Evolutionary conservation across 305 asterid species (phyloP), one percentile per base, ranked within the genome.

Genomic region (Coffea humblotiana): DNA sequence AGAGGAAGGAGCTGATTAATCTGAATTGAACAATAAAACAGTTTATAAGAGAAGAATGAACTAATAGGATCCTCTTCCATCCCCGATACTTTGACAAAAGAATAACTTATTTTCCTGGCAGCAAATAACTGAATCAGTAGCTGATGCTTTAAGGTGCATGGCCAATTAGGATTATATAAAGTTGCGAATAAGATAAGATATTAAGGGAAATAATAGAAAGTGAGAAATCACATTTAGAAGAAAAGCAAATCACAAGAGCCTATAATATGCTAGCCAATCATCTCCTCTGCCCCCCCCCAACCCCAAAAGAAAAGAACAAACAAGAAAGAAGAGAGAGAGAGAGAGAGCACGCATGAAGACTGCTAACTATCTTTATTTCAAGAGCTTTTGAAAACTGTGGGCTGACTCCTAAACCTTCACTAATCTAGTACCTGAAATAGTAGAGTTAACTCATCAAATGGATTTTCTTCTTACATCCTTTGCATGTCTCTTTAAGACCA

Each of bases 1-100:
- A 89, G 89, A 75, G 99, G 99, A 83, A 92, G 95, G 83, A 96
- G 97, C 86, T 86, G 90, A 71, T 82, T 89, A 80, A 96, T 92
- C 98, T 96, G 94, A 52, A 90, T 82, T 75, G 82, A 79, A 65
- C 69, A 71, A 84, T 4, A n/a, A 65, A 73, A 51, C 4, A 21
- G 67, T 40, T 77, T 6, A 37, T 40, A 69, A 13, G 25, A 69
- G 3, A 52, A 65, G 75, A 29, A 5, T 9, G 18, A 32, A 32
- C 25, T 37, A 13, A 56, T 11, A 68, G 51, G 14, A 67, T 35
- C 68, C 37, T 27, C 27, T 19, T 68, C 18, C 8, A 21, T 61
- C 10, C n/a, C 29, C 66, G 23, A n/a, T 9, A n/a, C n/a, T 61
- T 61, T 0, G 1, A n/a, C n/a, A 61, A 29, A 21, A 56, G 63